Conservation (phyloP, 139 green algal genomes). For the Micromonas pusilla region DNA sequence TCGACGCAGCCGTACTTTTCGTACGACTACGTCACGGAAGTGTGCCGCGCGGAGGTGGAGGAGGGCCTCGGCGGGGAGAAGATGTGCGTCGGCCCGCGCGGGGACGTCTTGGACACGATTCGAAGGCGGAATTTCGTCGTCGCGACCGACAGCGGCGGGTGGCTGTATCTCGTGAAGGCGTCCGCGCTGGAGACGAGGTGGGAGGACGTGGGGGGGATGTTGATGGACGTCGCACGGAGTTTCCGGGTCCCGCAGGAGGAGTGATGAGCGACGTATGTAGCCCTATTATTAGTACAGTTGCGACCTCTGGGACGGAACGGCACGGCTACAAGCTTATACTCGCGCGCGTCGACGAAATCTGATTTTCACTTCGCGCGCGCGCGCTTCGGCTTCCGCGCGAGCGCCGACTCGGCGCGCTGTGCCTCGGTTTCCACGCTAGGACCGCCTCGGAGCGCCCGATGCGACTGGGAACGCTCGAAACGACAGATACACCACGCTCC, state of each 20-base stretch:
- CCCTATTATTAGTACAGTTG: background rate
- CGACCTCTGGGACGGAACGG: background rate
- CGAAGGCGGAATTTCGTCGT: background rate
- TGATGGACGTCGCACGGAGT: background rate
- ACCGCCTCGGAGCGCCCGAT: too few species aligned
- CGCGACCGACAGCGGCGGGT: background rate
- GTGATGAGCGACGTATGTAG: background rate
- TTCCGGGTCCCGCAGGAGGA: background rate
- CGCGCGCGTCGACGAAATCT: too few species aligned
- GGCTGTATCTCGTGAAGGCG: background rate
- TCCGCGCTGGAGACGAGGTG: background rate
- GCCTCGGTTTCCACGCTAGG: too few species aligned
- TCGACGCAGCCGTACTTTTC: background rate
- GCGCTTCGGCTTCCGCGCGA: too few species aligned
- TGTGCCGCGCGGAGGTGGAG: slow-evolving; percentile 1
- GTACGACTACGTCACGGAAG: slow-evolving; percentile 7
- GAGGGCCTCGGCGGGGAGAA: background rate
- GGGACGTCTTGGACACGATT: slow-evolving; percentile 1
- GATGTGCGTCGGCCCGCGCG: slow-evolving; percentile 3
- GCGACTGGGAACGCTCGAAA: too few species aligned
- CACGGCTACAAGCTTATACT: background rate
- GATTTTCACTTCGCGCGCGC: too few species aligned
- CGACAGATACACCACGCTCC: too few species aligned
- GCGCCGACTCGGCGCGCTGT: too few species aligned
- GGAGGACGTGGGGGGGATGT: background rate